Conservation (phyloP, 2,329 filamentous ascomycete species). For the Sporothrix pallida region DNA sequence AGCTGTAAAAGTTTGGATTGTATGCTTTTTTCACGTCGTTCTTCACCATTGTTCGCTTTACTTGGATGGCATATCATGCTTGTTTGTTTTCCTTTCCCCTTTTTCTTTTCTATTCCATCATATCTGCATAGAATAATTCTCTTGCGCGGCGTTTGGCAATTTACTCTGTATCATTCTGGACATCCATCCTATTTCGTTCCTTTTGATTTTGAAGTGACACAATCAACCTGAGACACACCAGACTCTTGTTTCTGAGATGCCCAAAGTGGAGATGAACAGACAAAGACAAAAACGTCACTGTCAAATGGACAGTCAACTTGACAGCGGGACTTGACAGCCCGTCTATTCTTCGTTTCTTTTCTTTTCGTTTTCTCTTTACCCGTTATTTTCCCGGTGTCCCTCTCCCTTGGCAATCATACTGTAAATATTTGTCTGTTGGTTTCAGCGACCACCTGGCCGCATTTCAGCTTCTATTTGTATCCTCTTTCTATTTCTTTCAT, state of each 20-base stretch:
- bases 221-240: background rate
- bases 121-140: conserved; percentile 15
- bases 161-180: conserved; percentile 5
- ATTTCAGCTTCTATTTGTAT: conserved; percentile 1
- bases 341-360: background rate
- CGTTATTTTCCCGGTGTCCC: background rate
- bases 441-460: no score
- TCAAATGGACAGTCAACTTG: background rate
- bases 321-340: background rate
- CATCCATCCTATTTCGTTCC: background rate
- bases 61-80: background rate
- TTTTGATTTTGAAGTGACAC: background rate
- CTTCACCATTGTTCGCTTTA: background rate
- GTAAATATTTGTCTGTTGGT: no score
- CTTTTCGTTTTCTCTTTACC: background rate
- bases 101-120: conserved; percentile 5
- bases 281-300: background rate
- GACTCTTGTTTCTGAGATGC: no score
- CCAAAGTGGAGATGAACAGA: background rate
- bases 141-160: conserved; percentile 29
- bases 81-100: background rate
- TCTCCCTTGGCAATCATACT: no score
- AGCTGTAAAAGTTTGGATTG: conserved; percentile 47
- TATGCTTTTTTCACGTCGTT: background rate
- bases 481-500: background rate